Conservation (phyloP, 2,329 filamentous ascomycete genomes). For the Scedosporium aurantiacum region DNA sequence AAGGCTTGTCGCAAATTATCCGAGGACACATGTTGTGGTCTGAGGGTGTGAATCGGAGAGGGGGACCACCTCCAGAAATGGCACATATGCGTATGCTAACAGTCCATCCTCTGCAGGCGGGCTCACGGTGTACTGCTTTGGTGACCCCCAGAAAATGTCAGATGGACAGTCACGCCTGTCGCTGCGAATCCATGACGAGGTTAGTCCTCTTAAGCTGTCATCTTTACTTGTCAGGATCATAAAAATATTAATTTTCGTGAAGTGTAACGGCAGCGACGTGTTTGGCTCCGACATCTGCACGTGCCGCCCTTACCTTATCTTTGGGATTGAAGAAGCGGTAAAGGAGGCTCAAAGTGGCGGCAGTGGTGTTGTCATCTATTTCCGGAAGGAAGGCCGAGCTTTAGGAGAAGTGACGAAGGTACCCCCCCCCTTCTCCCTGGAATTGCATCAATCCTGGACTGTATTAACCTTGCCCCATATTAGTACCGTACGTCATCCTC, state of each 20-base stretch:
- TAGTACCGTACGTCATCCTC: conserved; percentile 13
- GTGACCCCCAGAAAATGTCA: conserved; percentile 86
- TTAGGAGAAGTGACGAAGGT: conserved; percentile 94
- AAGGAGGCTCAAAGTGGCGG: conserved; percentile 93
- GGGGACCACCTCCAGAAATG: neutral
- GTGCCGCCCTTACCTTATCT: conserved; percentile 89
- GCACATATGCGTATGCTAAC: conserved; percentile 10
- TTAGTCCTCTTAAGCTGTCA: conserved; percentile 16
- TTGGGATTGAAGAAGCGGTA: conserved; percentile 93
- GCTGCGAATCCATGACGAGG: conserved; percentile 66
- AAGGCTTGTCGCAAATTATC: conserved; percentile 11
- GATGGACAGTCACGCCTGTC: conserved; percentile 73
- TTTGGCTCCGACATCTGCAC: conserved; percentile 98
- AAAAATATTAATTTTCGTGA: neutral
- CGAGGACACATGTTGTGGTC: too few relatives aligned
- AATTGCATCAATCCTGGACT: neutral
- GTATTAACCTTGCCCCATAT: neutral
- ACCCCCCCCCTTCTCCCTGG: conserved; percentile 22
- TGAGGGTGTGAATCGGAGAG: neutral
- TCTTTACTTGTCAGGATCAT: neutral
- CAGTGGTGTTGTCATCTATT: conserved; percentile 94
- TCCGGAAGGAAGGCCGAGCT: conserved; percentile 92
- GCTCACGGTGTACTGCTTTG: conserved; percentile 93
- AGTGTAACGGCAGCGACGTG: conserved; percentile 93
- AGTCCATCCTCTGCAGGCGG: conserved; percentile 41